A percentile compares a stretch with the other conserved stretches of the same genome.
These are phyloP conservation scores for Tricholoma bakamatsutake DNA, from an alignment of 768 basidiomycete genomes.

Conservation along the genomic window DNA sequence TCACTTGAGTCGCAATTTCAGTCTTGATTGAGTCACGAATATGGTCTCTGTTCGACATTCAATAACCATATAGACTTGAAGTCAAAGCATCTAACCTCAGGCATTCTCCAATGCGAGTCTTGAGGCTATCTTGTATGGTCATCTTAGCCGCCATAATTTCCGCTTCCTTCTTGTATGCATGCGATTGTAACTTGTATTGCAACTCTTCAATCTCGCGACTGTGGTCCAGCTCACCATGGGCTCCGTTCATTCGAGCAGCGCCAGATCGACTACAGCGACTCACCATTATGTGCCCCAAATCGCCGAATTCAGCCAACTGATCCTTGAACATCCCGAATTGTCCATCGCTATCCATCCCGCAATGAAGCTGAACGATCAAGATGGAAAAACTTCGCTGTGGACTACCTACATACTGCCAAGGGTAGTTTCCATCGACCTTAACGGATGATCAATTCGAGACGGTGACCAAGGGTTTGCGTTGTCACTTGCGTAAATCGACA, in stretches of 20 bases:
- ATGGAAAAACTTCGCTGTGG: no score
- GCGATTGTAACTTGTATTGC: conserved; percentile 15
- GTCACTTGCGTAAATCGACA: neutral
- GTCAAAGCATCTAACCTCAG: conserved; percentile 24
- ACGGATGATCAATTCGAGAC: neutral
- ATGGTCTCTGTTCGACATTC: conserved; percentile 8
- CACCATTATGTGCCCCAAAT: conserved; percentile 25
- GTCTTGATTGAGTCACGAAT: conserved; percentile 33
- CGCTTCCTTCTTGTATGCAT: conserved; percentile 5
- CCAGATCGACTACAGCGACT: neutral
- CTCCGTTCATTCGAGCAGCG: neutral
- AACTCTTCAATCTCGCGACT: conserved; percentile 12
- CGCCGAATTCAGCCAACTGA: conserved; percentile 22
- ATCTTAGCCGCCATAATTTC: conserved; percentile 25
- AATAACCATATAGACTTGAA: neutral
- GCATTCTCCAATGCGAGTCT: conserved; percentile 16
- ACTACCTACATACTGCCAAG: neutral
- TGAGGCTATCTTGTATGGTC: conserved; percentile 19
- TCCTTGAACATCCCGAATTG: conserved; percentile 26
- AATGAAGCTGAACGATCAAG: neutral
- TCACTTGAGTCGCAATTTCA: conserved; percentile 39
- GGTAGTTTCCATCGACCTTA: neutral
- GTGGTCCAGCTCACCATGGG: conserved; percentile 4
- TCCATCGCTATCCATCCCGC: conserved; percentile 16
- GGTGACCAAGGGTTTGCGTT: neutral